Conservation (phyloP, 1,139 yeast species). For the Nakaseomyces sp. region DNA sequence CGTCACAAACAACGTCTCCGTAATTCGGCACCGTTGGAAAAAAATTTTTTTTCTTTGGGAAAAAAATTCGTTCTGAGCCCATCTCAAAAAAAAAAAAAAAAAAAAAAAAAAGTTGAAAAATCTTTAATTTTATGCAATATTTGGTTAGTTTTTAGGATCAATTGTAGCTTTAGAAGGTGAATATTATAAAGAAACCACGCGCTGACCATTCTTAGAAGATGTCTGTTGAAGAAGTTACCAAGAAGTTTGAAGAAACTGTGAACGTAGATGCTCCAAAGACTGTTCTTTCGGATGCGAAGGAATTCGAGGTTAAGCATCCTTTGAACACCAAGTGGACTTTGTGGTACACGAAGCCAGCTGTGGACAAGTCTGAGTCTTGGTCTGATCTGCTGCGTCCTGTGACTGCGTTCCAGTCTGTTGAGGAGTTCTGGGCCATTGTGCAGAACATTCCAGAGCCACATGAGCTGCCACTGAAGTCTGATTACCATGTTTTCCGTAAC, state of each 20-base stretch:
- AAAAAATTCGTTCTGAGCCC: too few relatives aligned
- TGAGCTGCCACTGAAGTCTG: slow-evolving; percentile 86
- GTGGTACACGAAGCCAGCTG: slow-evolving; percentile 95
- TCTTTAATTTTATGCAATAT: too few relatives aligned
- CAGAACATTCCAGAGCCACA: slow-evolving; percentile 89
- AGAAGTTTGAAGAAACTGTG: slow-evolving; percentile 27
- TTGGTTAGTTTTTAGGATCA: background rate
- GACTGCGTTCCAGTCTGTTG: slow-evolving; percentile 84
- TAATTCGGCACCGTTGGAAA: too few relatives aligned
- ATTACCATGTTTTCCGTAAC: slow-evolving; percentile 90
- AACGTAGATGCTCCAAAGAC: slow-evolving; percentile 24
- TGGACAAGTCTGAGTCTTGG: slow-evolving; percentile 78
- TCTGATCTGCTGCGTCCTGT: slow-evolving; percentile 88
- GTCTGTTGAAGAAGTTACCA: slow-evolving; percentile 32
- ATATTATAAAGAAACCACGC: background rate
- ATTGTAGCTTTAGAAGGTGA: too few relatives aligned
- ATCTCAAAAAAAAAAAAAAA: too few relatives aligned
- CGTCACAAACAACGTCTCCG: too few relatives aligned
- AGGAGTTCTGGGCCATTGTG: slow-evolving; percentile 98
- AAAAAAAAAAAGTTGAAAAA: background rate
- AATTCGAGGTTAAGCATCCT: slow-evolving; percentile 57
- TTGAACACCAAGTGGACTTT: slow-evolving; percentile 90
- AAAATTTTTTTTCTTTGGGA: too few relatives aligned
- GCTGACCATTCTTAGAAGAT: slow-evolving; percentile 11
- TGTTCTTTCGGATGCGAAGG: slow-evolving; percentile 26